phyloP scores from a whole-genome alignment of 495 filamentous ascomycete genomes.

The Lophium mytilinum region DNA sequence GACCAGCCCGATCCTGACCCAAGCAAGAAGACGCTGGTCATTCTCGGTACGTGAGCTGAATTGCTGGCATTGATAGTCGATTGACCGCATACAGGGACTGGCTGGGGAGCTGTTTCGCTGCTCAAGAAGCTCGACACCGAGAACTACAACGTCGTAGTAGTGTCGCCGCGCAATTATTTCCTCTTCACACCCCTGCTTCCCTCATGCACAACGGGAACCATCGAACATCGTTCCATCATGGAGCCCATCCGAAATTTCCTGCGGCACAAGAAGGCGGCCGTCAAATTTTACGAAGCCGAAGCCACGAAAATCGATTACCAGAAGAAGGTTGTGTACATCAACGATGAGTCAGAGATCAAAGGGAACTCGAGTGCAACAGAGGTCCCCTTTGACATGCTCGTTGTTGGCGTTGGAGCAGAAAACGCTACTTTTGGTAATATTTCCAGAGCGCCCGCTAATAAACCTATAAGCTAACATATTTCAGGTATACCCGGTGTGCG shows the following conservation, averaged over 20 bases:
- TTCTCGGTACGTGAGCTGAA: conserved; percentile 62
- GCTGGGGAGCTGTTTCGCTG: conserved; percentile 93
- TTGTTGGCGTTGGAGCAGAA: conserved; percentile 93
- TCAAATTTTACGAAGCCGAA: conserved; percentile 97
- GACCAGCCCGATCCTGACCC: conserved; percentile 77
- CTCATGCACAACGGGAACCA: conserved; percentile 91
- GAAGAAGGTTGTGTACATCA: conserved; percentile 76
- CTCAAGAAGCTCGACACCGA: conserved; percentile 97
- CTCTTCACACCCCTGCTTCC: conserved; percentile 96
- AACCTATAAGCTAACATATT: conserved; percentile 7
- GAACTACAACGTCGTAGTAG: conserved; percentile 96
- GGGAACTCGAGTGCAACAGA: conserved; percentile 75
- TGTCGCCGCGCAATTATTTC: conserved; percentile 98
- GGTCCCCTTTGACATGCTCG: conserved; percentile 96
- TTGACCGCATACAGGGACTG: conserved; percentile 55
- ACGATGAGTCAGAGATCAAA: conserved; percentile 88
- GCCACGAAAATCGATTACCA: conserved; percentile 94
- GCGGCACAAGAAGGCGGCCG: conserved; percentile 80
- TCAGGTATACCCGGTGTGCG: conserved; percentile 82
- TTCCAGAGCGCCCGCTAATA: not conserved
- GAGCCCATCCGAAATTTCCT: conserved; percentile 94
- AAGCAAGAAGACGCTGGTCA: conserved; percentile 91
- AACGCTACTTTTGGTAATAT: conserved; percentile 88
- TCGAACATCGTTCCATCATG: conserved; percentile 99
- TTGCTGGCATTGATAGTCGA: not conserved